Conservation (phyloP, 352 stramenopile genomes). For the Pythium pyrilobum region DNA sequence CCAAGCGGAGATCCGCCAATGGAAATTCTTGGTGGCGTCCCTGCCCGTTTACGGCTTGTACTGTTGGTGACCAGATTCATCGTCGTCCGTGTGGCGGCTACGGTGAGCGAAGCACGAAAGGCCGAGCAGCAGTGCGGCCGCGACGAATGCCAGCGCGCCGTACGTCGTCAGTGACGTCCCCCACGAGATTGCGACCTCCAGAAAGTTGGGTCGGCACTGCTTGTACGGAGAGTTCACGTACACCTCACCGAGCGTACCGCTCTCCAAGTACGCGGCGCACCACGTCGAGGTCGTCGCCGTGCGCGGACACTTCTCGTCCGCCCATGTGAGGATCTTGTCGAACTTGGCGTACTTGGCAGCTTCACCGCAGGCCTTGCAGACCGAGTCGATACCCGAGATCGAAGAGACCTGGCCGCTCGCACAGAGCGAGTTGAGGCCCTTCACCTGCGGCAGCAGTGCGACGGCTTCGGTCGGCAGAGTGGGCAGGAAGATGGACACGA, state of each 20-base stretch:
- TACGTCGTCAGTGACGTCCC: conserved; percentile 43
- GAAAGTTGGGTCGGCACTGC: conserved; percentile 61
- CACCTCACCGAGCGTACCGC: conserved; percentile 31
- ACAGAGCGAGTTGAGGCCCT: conserved; percentile 56
- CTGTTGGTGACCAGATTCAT: neutral
- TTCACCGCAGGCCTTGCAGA: conserved; percentile 54
- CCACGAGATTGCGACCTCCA: conserved; percentile 65
- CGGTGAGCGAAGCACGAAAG: conserved; percentile 64
- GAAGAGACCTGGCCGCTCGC: conserved; percentile 15
- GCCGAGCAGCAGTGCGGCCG: conserved; percentile 42
- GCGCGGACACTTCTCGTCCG: conserved; percentile 54
- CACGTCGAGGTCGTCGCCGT: conserved; percentile 42
- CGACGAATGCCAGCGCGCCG: conserved; percentile 44
- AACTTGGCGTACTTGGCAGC: conserved; percentile 55
- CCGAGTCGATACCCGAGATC: conserved; percentile 30
- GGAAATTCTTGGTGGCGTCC: too few species aligned
- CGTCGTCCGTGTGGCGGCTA: conserved; percentile 14
- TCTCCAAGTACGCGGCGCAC: conserved; percentile 56
- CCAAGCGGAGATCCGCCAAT: too few species aligned
- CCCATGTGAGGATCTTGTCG: conserved; percentile 64
- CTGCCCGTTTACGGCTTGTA: conserved; percentile 18
- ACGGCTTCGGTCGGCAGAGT: conserved; percentile 29
- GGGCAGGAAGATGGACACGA: conserved; percentile 60
- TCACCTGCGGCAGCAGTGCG: conserved; percentile 49
- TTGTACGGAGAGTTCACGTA: conserved; percentile 70